Percentiles rank a stretch among this genome's conserved stretches.
These are phyloP conservation scores for Eucalyptus erythrocorys DNA, from an alignment of 345 rosid species.

Conservation along the genomic window DNA sequence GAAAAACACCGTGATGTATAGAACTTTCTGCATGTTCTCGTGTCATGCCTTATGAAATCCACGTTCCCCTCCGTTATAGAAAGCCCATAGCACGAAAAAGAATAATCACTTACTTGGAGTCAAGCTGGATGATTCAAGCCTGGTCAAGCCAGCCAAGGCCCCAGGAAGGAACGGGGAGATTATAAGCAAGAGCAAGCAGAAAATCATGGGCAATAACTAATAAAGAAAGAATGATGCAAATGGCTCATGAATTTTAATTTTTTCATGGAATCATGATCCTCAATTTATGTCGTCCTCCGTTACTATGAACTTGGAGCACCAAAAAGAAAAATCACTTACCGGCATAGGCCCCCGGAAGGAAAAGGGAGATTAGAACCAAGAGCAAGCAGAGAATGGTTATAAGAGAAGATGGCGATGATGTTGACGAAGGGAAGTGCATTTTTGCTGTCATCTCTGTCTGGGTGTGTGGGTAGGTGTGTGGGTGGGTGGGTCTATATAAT, in stretches of 20 bases:
- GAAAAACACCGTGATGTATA: not conserved
- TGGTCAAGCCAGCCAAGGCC: not conserved
- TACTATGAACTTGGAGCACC: not conserved
- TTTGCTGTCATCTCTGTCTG: too few species aligned
- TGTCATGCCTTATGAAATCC: not conserved
- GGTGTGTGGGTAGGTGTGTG: not conserved
- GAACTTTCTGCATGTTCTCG: not conserved
- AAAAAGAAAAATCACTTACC: not conserved
- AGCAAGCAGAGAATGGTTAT: not conserved
- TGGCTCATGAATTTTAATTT: too few species aligned
- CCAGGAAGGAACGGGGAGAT: not conserved
- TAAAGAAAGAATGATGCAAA: too few species aligned
- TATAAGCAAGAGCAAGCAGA: not conserved
- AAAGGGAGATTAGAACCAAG: not conserved
- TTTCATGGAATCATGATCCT: rapidly evolving
- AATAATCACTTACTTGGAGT: rapidly evolving
- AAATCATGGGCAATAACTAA: not conserved
- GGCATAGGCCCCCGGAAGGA: not conserved
- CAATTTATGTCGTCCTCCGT: not conserved
- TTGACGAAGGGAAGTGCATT: not conserved
- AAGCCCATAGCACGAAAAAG: not conserved
- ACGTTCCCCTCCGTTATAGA: not conserved
- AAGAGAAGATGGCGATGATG: not conserved
- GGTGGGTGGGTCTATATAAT: too few species aligned
- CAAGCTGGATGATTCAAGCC: rapidly evolving